Conservation (phyloP, 495 filamentous ascomycete species). For the Tuber melanosporum region DNA sequence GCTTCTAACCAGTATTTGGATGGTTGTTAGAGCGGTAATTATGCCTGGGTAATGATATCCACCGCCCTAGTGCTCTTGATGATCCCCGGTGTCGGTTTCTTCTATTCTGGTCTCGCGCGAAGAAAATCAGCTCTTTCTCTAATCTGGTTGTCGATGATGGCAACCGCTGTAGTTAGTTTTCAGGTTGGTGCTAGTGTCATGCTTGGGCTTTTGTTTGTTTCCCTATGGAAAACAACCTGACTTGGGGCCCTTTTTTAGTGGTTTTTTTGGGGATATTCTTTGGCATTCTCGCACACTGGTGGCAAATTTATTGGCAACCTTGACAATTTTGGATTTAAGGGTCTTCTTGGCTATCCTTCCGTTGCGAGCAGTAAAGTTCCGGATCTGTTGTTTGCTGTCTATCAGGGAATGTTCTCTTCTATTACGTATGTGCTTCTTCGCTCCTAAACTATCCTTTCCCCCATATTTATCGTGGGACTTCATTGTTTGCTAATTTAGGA, state of each 20-base stretch:
- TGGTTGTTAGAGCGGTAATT: slow-evolving; percentile 64
- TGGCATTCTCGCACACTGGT: slow-evolving; percentile 82
- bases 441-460: neutral
- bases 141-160: slow-evolving; percentile 96
- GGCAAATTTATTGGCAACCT: slow-evolving; percentile 80
- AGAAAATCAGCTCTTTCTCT: slow-evolving; percentile 90
- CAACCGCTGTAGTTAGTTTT: slow-evolving; percentile 81
- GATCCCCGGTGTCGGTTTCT: slow-evolving; percentile 97
- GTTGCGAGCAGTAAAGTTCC: slow-evolving; percentile 75
- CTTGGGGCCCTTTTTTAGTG: slow-evolving; percentile 47
- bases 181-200: slow-evolving; percentile 46
- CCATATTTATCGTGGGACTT: neutral
- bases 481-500: neutral
- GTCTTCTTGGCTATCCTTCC: slow-evolving; percentile 73
- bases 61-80: slow-evolving; percentile 91
- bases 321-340: slow-evolving; percentile 74
- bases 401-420: slow-evolving; percentile 96
- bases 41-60: slow-evolving; percentile 81
- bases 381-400: slow-evolving; percentile 85
- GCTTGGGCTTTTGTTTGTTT: slow-evolving; percentile 8
- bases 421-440: slow-evolving; percentile 62
- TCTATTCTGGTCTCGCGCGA: slow-evolving; percentile 96
- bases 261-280: slow-evolving; percentile 99
- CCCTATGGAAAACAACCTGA: neutral
- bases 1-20: slow-evolving; percentile 13